phyloP scores from a whole-genome alignment of 2,329 filamentous ascomycete genomes.

The Falciphora oryzae region DNA sequence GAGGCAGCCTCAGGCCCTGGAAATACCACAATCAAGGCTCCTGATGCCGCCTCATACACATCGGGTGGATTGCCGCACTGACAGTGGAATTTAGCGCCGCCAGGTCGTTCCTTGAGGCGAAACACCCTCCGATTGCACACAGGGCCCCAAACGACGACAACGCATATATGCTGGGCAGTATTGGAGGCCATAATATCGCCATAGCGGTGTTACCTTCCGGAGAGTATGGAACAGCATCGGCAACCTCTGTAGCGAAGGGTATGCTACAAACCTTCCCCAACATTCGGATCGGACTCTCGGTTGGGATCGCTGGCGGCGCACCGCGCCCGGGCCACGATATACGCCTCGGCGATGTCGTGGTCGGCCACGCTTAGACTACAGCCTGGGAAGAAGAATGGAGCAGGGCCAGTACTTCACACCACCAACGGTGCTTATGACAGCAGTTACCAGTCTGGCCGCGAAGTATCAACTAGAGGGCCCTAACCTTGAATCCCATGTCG shows the following conservation, averaged over 20 bases:
- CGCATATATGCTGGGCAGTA: constrained; percentile 26
- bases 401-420: constrained; percentile 15
- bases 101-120: too few relatives aligned
- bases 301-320: constrained; percentile 30
- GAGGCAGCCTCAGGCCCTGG: too few relatives aligned
- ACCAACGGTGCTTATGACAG: constrained; percentile 5
- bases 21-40: too few relatives aligned
- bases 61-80: too few relatives aligned
- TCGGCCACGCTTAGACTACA: constrained; percentile 15
- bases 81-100: too few relatives aligned
- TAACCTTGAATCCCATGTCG: constrained; percentile 16
- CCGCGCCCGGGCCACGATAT: constrained; percentile 29
- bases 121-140: too few relatives aligned
- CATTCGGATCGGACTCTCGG: constrained; percentile 25
- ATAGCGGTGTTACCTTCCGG: constrained; percentile 24
- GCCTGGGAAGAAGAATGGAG: too few relatives aligned
- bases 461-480: constrained; percentile 12
- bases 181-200: constrained; percentile 30
- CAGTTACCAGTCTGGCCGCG: background rate
- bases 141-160: constrained; percentile 18
- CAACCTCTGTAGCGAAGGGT: constrained; percentile 21
- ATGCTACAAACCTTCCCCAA: constrained; percentile 25
- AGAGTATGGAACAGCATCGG: constrained; percentile 19
- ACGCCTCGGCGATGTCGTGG: constrained; percentile 27
- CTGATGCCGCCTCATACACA: too few relatives aligned